Conservation (phyloP, 192 early-diverging fungal genomes). For the Rhizophagus clarus region DNA sequence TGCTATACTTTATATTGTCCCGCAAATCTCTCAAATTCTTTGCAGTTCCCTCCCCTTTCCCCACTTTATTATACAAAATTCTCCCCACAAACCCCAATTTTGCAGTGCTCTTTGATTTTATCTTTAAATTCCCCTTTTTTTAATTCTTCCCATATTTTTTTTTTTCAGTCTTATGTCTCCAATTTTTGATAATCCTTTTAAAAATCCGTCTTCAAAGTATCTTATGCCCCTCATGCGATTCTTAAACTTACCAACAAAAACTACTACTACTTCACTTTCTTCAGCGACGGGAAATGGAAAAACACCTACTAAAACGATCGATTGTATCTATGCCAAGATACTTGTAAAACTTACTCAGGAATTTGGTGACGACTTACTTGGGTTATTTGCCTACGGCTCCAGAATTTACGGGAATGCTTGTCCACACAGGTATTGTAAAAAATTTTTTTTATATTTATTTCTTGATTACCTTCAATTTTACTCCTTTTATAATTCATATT, state of each 20-base stretch:
- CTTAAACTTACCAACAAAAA: neutral
- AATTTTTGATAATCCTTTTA: constrained; percentile 12
- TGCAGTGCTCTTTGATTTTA: neutral
- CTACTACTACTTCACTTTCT: neutral
- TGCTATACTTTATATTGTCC: neutral
- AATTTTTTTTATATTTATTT: neutral
- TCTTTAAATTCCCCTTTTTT: neutral
- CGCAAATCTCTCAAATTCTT: neutral
- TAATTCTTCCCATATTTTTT: neutral
- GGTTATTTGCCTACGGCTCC: constrained; percentile 25
- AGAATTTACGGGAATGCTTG: constrained; percentile 28
- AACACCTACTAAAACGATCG: neutral
- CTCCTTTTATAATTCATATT: no score
- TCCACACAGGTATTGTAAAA: constrained; percentile 13
- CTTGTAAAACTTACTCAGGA: constrained; percentile 20
- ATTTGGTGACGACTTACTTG: constrained; percentile 25
- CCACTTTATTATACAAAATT: neutral
- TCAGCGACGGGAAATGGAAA: neutral
- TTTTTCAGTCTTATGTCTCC: neutral
- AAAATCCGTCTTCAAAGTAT: constrained; percentile 5
- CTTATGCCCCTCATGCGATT: neutral
- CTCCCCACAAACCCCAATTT: neutral
- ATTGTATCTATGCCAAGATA: constrained; percentile 21
- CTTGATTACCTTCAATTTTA: neutral
- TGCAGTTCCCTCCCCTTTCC: neutral